Percentiles rank a stretch among this genome's conserved stretches.
Conservation (phyloP, 805 yeast genomes). For the Scheffersomyces spartinae region DNA sequence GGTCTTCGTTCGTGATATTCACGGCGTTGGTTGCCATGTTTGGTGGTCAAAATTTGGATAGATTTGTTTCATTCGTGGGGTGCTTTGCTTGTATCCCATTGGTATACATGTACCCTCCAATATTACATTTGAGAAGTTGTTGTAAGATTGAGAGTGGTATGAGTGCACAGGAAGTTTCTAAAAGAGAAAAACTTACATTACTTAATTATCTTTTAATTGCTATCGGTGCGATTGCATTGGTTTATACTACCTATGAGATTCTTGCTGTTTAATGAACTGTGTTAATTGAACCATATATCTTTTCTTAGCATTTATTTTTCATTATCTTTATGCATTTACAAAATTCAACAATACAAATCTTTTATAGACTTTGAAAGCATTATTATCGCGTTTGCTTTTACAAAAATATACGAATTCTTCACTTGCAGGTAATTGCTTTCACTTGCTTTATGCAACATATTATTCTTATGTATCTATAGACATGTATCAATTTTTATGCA, state of each 20-base stretch:
- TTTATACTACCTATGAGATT: conserved; percentile 57
- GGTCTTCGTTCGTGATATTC: conserved; percentile 40
- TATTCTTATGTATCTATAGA: conserved; percentile 5
- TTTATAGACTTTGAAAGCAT: not conserved
- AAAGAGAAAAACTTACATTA: conserved; percentile 23
- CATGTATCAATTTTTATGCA: too few species aligned
- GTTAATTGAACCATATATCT: too few species aligned
- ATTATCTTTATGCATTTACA: not conserved
- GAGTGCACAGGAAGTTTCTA: conserved; percentile 11
- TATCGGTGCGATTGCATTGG: conserved; percentile 51
- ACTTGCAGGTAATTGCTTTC: conserved; percentile 3
- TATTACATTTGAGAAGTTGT: conserved; percentile 52
- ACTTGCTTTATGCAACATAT: conserved; percentile 5
- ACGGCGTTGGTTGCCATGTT: conserved; percentile 50
- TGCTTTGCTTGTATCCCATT: conserved; percentile 79
- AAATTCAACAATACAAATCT: not conserved
- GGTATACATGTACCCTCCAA: conserved; percentile 79
- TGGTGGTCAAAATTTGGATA: conserved; percentile 62
- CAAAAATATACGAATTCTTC: conserved; percentile 1
- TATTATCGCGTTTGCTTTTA: not conserved
- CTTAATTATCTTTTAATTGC: conserved; percentile 39
- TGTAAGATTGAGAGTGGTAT: conserved; percentile 13
- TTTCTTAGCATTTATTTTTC: not conserved
- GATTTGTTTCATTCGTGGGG: conserved; percentile 71
- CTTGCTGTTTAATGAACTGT: conserved; percentile 11